phyloP scores from a whole-genome alignment of 305 asterid species.

The Solanum hybrid region DNA sequence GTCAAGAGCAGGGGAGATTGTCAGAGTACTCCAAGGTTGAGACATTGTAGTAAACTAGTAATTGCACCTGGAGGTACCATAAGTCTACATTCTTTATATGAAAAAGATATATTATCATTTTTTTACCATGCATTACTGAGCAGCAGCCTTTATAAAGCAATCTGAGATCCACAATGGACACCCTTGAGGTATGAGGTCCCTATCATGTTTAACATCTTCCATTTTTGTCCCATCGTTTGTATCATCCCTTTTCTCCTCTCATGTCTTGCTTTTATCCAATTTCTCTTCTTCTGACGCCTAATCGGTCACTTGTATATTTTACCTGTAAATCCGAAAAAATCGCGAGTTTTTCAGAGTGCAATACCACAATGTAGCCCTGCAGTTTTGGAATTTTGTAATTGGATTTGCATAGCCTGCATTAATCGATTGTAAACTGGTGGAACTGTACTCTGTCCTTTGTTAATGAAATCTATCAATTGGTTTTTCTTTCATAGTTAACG shows the following conservation, averaged over 20 bases:
- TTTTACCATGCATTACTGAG: not conserved
- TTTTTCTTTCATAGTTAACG: not conserved
- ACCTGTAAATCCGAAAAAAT: not conserved
- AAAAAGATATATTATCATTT: not conserved
- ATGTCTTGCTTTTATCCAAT: not conserved
- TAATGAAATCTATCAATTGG: not conserved
- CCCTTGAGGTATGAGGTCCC: not conserved
- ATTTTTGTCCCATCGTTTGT: not conserved
- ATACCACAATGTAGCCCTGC: not conserved
- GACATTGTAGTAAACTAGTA: not conserved
- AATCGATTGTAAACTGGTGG: not conserved
- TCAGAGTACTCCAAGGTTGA: slow-evolving; percentile 41
- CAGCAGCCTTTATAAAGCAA: not conserved
- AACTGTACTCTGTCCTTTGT: not conserved
- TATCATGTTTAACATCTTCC: not conserved
- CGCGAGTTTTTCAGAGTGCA: not conserved
- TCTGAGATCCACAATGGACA: not conserved
- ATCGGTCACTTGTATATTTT: not conserved
- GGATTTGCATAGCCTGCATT: not conserved
- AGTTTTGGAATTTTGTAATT: not conserved
- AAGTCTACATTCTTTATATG: not conserved
- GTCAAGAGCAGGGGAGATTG: slow-evolving; percentile 59
- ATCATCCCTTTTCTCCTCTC: not conserved
- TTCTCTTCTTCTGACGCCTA: not conserved
- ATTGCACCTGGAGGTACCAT: not conserved